Base-by-base conservation (phyloP, 192 early-diverging fungal species). In the Physocladia obscura region DNA sequence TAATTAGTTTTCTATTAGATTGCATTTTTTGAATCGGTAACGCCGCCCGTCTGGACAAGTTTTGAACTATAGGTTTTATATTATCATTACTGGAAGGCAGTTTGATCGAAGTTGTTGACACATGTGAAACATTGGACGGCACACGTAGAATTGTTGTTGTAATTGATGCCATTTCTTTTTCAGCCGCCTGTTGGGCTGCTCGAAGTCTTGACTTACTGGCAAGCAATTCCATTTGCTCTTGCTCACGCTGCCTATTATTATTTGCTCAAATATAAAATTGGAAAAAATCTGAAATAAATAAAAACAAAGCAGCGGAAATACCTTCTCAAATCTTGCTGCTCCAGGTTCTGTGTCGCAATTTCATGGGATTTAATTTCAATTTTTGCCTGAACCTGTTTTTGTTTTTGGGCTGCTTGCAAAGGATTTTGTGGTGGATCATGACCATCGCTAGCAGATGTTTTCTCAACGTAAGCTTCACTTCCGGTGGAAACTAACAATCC, bases 1-100 rank as follows among this genome's bases (percentile, higher is more conserved):
- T 70, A 22, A 85, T 81, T 4, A 85, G 47, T 29, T 74, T 70
- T 2, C 79, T 70, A 57, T 85, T 85, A 8, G 78, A 72, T 65
- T 78, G 77, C 35, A 64, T 55, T 38, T 78, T 72, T 1, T 49
- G 8, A 6, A 59, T 27, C 0, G 52, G 29, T 37, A 58, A 19
- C 21, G 6, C 8, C 5, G 5, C n/a, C 26, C 6, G 8, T n/a
- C 6, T 15, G 22, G 15, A 26, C 8, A 54, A n/a, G 13, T 26
- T 54, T 54, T 5, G 22, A 22, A 54, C n/a, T 22, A 6, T n/a
- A 47, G 44, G n/a, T 13, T 47, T 47, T 47, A n/a, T 47, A 13
- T n/a, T 52, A 26, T 52, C 22, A 52, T 52, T 52, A 11, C 44
- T 27, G 50, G 50, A 21, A 27, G 6, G 6, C 0, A 52, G n/a